phyloP scores from a whole-genome alignment of 2,329 filamentous ascomycete species.

The Ophiosphaerella korrae region DNA sequence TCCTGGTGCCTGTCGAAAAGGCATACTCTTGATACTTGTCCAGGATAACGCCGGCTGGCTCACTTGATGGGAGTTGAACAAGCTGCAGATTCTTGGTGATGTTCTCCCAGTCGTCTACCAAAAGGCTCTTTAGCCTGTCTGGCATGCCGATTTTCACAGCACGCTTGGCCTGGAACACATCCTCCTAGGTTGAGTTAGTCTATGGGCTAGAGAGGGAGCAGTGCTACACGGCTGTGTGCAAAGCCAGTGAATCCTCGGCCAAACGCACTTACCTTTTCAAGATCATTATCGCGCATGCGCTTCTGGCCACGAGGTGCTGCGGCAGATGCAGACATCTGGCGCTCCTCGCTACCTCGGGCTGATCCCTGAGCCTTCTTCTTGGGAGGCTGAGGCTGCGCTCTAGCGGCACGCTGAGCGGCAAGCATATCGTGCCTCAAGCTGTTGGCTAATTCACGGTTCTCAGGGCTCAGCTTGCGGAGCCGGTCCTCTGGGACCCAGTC shows the following conservation, averaged over 20 bases:
- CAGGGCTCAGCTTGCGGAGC: constrained; percentile 90
- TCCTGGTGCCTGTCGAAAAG: constrained; percentile 64
- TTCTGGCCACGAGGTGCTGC: constrained; percentile 70
- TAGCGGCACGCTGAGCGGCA: constrained; percentile 56
- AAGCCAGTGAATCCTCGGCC: not conserved
- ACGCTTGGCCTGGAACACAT: constrained; percentile 80
- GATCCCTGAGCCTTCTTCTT: constrained; percentile 66
- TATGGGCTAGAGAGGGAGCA: not conserved
- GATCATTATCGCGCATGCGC: constrained; percentile 77
- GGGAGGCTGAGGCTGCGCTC: constrained; percentile 50
- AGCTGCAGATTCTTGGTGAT: constrained; percentile 94
- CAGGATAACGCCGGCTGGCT: constrained; percentile 77
- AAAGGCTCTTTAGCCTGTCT: constrained; percentile 85
- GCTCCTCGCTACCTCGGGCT: constrained; percentile 77
- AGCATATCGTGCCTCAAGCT: constrained; percentile 74
- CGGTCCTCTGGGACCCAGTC: constrained; percentile 96
- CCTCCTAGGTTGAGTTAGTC: constrained; percentile 67
- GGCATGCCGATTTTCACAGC: constrained; percentile 86
- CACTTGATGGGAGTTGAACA: constrained; percentile 78
- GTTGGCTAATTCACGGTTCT: constrained; percentile 87
- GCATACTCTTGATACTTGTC: constrained; percentile 79
- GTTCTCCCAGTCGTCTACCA: constrained; percentile 99
- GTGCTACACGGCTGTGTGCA: not conserved
- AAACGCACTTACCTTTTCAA: constrained; percentile 69
- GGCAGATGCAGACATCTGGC: constrained; percentile 63